These are phyloP conservation scores for Adansonia grandidieri DNA, from an alignment of 441 rosid genomes.

Conservation along the genomic window DNA sequence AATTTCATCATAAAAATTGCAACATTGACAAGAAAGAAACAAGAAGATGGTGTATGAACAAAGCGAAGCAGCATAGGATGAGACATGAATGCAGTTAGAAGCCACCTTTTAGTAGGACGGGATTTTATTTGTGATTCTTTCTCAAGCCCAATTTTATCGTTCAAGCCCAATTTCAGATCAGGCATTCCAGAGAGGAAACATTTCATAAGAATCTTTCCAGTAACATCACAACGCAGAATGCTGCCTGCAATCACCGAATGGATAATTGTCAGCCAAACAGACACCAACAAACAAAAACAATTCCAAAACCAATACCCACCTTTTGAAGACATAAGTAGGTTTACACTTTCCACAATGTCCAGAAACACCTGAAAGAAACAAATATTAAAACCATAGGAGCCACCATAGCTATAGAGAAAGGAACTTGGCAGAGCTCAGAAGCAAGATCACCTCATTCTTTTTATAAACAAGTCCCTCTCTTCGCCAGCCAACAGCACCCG, in stretches of 20 bases:
- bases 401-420: conserved; percentile 14
- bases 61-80: conserved; percentile 18
- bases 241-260: conserved; percentile 59
- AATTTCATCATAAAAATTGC: not conserved
- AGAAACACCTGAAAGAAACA: conserved; percentile 71
- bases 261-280: conserved; percentile 26
- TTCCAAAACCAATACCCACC: conserved; percentile 43
- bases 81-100: conserved; percentile 18
- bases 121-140: conserved; percentile 96
- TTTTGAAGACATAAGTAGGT: conserved; percentile 98
- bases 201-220: conserved; percentile 97
- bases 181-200: conserved; percentile 99
- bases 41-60: not conserved
- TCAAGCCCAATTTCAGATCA: conserved; percentile 96
- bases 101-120: conserved; percentile 91
- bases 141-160: conserved; percentile 99
- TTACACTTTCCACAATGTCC: conserved; percentile 97
- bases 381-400: conserved; percentile 29
- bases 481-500: conserved; percentile 99
- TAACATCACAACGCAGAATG: conserved; percentile 94
- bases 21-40: not conserved
- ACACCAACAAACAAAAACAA: conserved; percentile 2
- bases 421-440: conserved; percentile 6
- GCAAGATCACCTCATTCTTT: conserved; percentile 80
- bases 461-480: conserved; percentile 97